Base-by-base conservation (phyloP, 2,329 filamentous ascomycete species). In the Phialophora macrospora region DNA sequence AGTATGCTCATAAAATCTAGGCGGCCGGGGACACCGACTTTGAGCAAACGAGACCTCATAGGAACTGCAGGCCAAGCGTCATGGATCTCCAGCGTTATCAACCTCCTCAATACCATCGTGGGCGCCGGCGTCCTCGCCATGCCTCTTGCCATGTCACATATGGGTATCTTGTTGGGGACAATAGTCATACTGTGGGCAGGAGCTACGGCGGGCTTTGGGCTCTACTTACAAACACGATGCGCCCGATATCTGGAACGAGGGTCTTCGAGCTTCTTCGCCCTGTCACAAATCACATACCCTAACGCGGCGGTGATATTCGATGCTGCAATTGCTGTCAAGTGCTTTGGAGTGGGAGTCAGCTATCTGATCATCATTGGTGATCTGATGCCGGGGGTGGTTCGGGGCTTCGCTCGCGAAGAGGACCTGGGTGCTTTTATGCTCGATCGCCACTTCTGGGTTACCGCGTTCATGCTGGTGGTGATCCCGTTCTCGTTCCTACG, bases 331-430 rank as follows among this genome's bases (percentile, higher is more conserved):
- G 93, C 94, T 12, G 88, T 99, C 75, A 99, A 99, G 77, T 99
- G 95, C 79, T 99, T 99, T 76, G 95, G 95, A 44, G 95, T 99
- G 9, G 95, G 91, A 24, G 92, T 98, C 66, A 97, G 93, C 73
- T 99, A 99, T 80, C 86, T 99, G 73, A 99, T 99, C 75, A 98
- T 99, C 74, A 98, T 99, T 72, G 95, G 95, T 58, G 95, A 99
- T 77, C 82, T 99, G 68, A 99, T 99, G 95, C 95, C 95, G 0
- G 94, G 93, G 46, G 95, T 99, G 9, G 88, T 95, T 26, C 81
- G 87, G 67, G 95, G 93, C 4, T 94, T 99, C 77, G 86, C 87
- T 67, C 84, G 85, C 55, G 80, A 82, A 57, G 85, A 86, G 22
- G 85, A 84, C 20, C 83, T 86, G 2, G 80, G 90, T 52, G 85